Evolutionary conservation across 2,329 filamentous ascomycete species (phyloP), one percentile per base, ranked within the genome.

Genomic region (Diaporthe sp.): DNA sequence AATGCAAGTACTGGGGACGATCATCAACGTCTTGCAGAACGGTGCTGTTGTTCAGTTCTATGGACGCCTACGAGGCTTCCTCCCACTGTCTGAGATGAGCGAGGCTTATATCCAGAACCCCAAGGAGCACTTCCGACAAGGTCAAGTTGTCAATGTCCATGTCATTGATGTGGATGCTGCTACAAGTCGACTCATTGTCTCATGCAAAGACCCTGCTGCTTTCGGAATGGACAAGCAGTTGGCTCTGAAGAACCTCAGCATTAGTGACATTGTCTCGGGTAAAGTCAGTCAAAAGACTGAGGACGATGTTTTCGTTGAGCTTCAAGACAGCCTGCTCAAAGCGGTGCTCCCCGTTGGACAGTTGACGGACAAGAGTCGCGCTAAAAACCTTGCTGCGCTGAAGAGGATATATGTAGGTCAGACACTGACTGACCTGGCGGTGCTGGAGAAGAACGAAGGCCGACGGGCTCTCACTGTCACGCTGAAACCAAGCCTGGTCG

Each of bases 51-150:
- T 99, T 72, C 95, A 98, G 82, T 99, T 98, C 85, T 99, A 97
- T 81, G 95, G 95, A 25, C 86, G 88, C 12, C 88, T 99, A 28
- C 91, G 92, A 78, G 97, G 94, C 12, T 99, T 97, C 86, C 88
- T 99, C 73, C 97, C 97, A 2, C 93, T 98, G 0, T 94, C 94
- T 1, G 96, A 99, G 85, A 99, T 99, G 97, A 98, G 97, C 82
- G 97, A 99, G 83, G 95, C 96, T 15, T 98, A 94, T 82, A 98
- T 99, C 81, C 91, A 94, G 79, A 94, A 98, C 81, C 95, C 97
- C 6, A 91, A 91, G 61, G 92, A 97, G 81, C 96, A 98, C 84
- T 99, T 99, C 87, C 92, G 93, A 49, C 86, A 92, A 58, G 97
- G 97, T 0, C 97, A 99, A 83, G 96, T 98, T 2, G 93, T 99